Conservation (phyloP, 805 yeast genomes). For the Kregervanrija pseudodelftensis region DNA sequence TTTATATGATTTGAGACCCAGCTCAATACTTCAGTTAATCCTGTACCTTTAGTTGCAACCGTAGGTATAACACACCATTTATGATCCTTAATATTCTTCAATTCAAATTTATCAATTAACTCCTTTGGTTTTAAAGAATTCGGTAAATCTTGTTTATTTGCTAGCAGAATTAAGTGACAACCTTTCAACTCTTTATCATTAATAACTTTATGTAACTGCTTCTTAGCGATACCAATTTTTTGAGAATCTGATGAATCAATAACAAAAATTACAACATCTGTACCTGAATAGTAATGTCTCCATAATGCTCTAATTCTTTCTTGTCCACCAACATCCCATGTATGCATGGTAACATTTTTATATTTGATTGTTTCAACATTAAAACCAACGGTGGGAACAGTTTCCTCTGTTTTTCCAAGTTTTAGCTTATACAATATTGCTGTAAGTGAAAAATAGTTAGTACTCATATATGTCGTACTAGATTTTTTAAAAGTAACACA, state of each 20-base stretch:
- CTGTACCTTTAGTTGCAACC: conserved; percentile 84
- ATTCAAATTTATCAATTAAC: conserved; percentile 62
- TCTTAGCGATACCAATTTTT: conserved; percentile 70
- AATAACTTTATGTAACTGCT: conserved; percentile 69
- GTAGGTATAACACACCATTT: conserved; percentile 91
- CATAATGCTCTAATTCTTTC: conserved; percentile 86
- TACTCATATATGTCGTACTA: neutral
- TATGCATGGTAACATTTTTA: conserved; percentile 41
- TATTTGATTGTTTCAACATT: conserved; percentile 62
- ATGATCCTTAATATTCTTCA: conserved; percentile 56
- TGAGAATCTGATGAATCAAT: conserved; percentile 73
- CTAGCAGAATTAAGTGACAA: conserved; percentile 75
- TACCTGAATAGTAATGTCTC: conserved; percentile 93
- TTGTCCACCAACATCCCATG: conserved; percentile 95
- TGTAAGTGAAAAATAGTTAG: conserved; percentile 4
- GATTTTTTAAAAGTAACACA: conserved; percentile 14
- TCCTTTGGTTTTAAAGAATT: conserved; percentile 73
- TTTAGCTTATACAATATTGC: conserved; percentile 79
- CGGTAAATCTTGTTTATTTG: conserved; percentile 79
- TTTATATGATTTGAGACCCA: conserved; percentile 64
- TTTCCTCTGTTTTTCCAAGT: conserved; percentile 64
- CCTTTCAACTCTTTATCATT: conserved; percentile 78
- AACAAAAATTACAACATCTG: conserved; percentile 86
- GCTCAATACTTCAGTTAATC: conserved; percentile 77
- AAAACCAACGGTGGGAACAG: conserved; percentile 92